phyloP scores from a whole-genome alignment of 306 rosid species.

The barrel medic (Medicago truncatula) region MtrunA17r5.0-ANR NC_053042.1:39694501-39695000 shows the following conservation, averaged over 20 bases:
- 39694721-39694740: constrained; percentile 53
- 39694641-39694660: constrained; percentile 39
- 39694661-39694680: constrained; percentile 43
- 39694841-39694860: constrained; percentile 37
- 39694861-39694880: constrained; percentile 36
- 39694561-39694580: neutral
- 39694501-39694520: neutral
- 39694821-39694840: constrained; percentile 57
- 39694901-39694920: constrained; percentile 48
- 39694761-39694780: constrained; percentile 49
- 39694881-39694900: constrained; percentile 4
- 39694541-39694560: neutral
- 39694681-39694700: constrained; percentile 53
- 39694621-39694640: constrained; percentile 9
- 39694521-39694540: neutral
- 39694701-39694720: constrained; percentile 54
- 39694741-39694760: constrained; percentile 55
- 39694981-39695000: constrained; percentile 74
- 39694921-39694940: constrained; percentile 60
- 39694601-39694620: neutral
- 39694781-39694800: constrained; percentile 57
- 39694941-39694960: constrained; percentile 52
- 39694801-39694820: constrained; percentile 51
- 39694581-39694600: neutral
- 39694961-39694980: constrained; percentile 70